Evolutionary conservation across 306 rosid species (phyloP), one percentile per base, ranked within the genome.

Genomic region (Oxytropis ochrocephala): DNA sequence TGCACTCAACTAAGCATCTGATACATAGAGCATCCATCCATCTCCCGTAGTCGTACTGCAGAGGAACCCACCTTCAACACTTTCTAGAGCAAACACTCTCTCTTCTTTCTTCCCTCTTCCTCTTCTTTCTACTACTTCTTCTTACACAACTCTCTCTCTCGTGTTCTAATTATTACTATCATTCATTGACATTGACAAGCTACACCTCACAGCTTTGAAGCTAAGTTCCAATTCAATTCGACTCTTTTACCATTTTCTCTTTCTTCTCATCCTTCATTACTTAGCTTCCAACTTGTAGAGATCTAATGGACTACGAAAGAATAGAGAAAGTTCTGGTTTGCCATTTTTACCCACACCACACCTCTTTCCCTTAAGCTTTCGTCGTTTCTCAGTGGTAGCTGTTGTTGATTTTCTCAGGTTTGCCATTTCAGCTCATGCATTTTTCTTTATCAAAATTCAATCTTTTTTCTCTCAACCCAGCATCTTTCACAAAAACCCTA

Each of bases 301-400:
- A 82, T 83, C 88, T 67, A 78, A 89, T 89, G 98, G 98, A 92
- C 66, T 92, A 92, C 78, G 98, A 92, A 73, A 86, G 98, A 78
- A 89, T 92, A 63, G 81, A 86, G 75, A 87, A 89, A 84, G 82
- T 79, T 82, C 98, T 89, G 96, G 98, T 92, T 77, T 74, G 73
- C 19, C 46, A 57, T 52, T 48, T 73, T 51, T 14, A 17, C 58
- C n/a, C n/a, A n/a, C n/a, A n/a, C n/a, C n/a, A n/a, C n/a, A n/a
- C 18, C 4, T 73, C 48, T 19, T 43, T 38, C 11, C 16, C 8
- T 62, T 48, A 9, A 24, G 46, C 29, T 16, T 51, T 52, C n/a
- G 4, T 60, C 21, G 14, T 19, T 13, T 4, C 1, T 30, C n/a
- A 8, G 2, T 19, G 39, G 29, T 2, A 24, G 3, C 14, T 8